Base-by-base conservation (phyloP, 306 rosid species). In the Vicia sativa region DNA sequence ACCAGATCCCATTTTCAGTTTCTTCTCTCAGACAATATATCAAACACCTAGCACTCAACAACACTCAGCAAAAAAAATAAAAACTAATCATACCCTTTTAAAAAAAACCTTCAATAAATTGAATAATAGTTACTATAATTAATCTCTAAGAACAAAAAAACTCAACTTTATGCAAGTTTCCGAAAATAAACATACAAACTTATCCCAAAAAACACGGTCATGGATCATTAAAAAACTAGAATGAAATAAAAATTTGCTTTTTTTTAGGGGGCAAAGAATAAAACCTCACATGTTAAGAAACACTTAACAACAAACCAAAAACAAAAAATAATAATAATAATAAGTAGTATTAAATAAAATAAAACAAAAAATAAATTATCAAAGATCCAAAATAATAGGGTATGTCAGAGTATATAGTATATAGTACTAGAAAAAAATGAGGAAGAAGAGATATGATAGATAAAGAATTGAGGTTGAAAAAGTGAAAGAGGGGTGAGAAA, bases 1-100 rank as follows among this genome's bases (percentile, higher is more conserved):
- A 29, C 87, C 95, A 83, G 98, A 89, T 84, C 95, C 98, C 98
- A 92, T 92, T 19, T 44, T 13, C 29, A 16, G 11, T 12, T 6
- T 73, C 16, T 63, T 54, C 61, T 7, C 75, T 65, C 65, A 54
- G 57, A 18, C 61, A 79, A 74, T 34, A 73, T 52, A 26, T 35
- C 35, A 11, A 43, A 45, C 13, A 70, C 63, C 73, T 62, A 73
- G 14, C 75, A 11, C 75, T 38, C 60, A 54, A 59, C 43, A 78
- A 10, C 58, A 52, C 29, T 10, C 29, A 50, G 31, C 29, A 50
- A 50, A 19, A 50, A 50, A 55, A 12, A 42, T n/a, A 41, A 41
- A 41, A 41, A 42, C 65, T 49, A 57, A 34, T 4, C 58, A 78
- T 18, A 53, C 73, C 76, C 68, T 65, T 65, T 43, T 64, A 4